Evolutionary conservation across 2,329 filamentous ascomycete species (phyloP).

Genomic region (Ophiostoma sp.): DNA sequence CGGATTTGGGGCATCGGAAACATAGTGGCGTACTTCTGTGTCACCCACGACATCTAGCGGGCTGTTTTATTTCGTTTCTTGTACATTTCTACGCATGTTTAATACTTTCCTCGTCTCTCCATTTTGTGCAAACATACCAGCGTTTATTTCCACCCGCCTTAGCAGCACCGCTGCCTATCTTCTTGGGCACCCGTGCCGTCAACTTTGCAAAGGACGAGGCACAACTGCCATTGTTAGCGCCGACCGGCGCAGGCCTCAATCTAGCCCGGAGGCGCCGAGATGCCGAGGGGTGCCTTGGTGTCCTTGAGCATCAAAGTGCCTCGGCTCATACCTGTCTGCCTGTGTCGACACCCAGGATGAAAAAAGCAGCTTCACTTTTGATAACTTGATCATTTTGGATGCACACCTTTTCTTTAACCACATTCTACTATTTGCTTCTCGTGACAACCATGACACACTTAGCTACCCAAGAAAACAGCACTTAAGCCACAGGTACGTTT

Average conservation of each 20-base stretch:
- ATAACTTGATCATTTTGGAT: conserved; percentile 1
- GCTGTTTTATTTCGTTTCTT: not conserved
- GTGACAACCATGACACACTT: not conserved
- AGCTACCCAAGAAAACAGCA: not conserved
- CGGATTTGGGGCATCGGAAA: not conserved
- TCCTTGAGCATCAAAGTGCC: not conserved
- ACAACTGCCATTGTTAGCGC: not conserved
- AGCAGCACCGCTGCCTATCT: not conserved
- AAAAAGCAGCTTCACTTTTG: conserved; percentile 2
- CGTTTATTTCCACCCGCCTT: not conserved
- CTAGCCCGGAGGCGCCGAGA: not conserved
- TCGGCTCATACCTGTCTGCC: not conserved
- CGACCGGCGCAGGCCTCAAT: not conserved
- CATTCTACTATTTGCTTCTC: not conserved
- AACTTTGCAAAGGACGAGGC: not conserved
- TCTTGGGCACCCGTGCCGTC: not conserved
- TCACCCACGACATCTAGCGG: not conserved
- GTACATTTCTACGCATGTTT: conserved; percentile 1
- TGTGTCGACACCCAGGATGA: not conserved
- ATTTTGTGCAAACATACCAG: not conserved
- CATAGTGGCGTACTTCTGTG: not conserved
- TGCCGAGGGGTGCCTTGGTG: not conserved
- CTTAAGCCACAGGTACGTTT: not conserved
- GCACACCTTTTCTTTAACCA: not conserved
- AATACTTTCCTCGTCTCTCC: not conserved